Base-by-base conservation (phyloP, 495 filamentous ascomycete species). In the Aspergillus saccharolyticus region DNA sequence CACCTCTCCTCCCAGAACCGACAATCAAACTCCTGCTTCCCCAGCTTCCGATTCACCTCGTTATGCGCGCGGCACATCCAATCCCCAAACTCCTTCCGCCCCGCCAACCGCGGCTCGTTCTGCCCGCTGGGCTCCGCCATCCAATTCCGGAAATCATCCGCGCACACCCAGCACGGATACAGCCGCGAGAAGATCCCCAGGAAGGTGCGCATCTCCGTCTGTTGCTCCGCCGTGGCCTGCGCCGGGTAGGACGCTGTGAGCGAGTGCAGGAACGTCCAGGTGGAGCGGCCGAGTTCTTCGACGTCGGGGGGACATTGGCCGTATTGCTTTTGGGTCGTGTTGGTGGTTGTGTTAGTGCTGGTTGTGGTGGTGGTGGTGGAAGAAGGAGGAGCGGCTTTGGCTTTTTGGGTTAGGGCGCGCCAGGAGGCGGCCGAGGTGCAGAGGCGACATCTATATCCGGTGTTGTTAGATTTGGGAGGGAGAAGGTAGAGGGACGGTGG, bases 41-140 rank as follows among this genome's bases (percentile, higher is more conserved):
- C 94, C 60, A 97, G 68, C 75, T 96, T 97, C 50, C 81, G 76
- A 80, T 98, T 98, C 20, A 98, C 94, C 63, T 90, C 91, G 77
- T 98, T 98, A 79, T 98, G 94, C 64, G 94, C 94, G 71, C 93
- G 88, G 66, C 94, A 98, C 80, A 97, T 86, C 95, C 95, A 98
- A 62, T 78, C 79, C 44, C 91, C 94, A 65, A 98, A 91, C 65
- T 89, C 89, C 33, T 82, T 79, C 44, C 88, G 72, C 54, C 82
- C 83, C 10, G 79, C 79, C 28, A 93, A 75, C 65, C 80, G 72
- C 54, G 91, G 84, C 68, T 85, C 80, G 50, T 92, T 88, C 15
- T 56, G 57, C 10, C 74, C 75, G 63, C 77, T 76, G n/a, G 76
- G 75, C 64, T 81, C 81, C 58, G 75, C 78, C 76, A 97, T 89